Evolutionary conservation across 257 asterid species (phyloP), one percentile per base, ranked within the genome.

Genomic region (Salvia splendens): DNA sequence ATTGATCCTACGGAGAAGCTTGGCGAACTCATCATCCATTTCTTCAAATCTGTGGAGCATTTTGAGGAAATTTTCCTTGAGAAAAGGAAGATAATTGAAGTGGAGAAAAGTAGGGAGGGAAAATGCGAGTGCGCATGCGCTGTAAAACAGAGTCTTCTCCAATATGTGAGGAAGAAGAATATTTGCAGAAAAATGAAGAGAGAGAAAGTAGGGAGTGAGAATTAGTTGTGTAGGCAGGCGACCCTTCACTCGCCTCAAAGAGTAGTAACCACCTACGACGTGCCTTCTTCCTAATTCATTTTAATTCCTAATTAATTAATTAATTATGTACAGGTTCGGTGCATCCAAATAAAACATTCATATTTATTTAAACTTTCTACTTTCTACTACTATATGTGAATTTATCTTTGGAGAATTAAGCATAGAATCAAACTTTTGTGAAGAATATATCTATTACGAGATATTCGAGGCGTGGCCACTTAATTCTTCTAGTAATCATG

Each of bases 21-120:
- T 88, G 54, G 94, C 94, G 46, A 84, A 83, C 72, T 86, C 96
- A 53, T 86, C 94, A 36, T 88, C 96, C 85, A 74, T 80, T n/a
- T 63, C 70, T 15, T 59, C 73, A 63, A 77, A 48, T 57, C 71
- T 70, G 40, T 67, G 78, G 64, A 64, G 80, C 85, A 83, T 76
- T 14, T 30, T 7, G 30, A 9, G n/a, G 40, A 49, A 35, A 69
- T 43, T 24, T n/a, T 12, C 33, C 50, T 15, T 12, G 36, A 7
- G 20, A 58, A 56, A 30, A 7, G 66, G 36, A 57, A 30, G 15
- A 38, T 28, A 2, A 66, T 30, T 12, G 14, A 49, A 30, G 53
- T 5, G 58, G 64, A 52, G 42, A 61, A 68, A 14, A 47, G 50
- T 9, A 57, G 61, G 73, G 43, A 12, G 12, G 43, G 30, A 46